Percentiles rank a stretch among this genome's conserved stretches.
phyloP scores from a whole-genome alignment of 345 rosid genomes.

The Excoecaria cochinchinensis region DNA sequence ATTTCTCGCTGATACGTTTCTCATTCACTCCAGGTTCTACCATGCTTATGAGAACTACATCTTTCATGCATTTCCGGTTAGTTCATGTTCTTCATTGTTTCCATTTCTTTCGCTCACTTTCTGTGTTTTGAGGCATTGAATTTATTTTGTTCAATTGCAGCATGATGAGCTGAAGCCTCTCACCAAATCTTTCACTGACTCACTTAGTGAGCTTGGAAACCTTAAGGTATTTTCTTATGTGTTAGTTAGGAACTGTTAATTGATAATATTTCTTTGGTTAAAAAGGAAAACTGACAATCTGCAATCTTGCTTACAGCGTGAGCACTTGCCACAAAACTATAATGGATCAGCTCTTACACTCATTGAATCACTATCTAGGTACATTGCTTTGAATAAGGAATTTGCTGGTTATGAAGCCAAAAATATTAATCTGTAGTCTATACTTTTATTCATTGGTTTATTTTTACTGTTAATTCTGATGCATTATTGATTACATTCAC shows the following conservation, averaged over 20 bases:
- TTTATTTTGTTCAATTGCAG: constrained; percentile 37
- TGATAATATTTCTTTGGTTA: background rate
- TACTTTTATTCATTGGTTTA: background rate
- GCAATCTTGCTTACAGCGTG: constrained; percentile 59
- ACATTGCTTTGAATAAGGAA: constrained; percentile 12
- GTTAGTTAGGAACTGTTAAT: background rate
- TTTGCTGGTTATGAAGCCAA: background rate
- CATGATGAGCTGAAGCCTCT: constrained; percentile 96
- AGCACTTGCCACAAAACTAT: constrained; percentile 79
- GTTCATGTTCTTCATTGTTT: constrained; percentile 25
- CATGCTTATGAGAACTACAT: constrained; percentile 95
- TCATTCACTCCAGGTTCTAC: constrained; percentile 63
- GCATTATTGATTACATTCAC: background rate
- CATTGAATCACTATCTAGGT: constrained; percentile 92
- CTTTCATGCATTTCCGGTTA: constrained; percentile 84
- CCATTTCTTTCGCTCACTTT: background rate
- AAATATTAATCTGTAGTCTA: background rate
- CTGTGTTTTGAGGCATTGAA: constrained; percentile 2
- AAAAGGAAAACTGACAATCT: constrained; percentile 12
- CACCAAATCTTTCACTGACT: constrained; percentile 77
- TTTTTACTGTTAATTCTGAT: background rate
- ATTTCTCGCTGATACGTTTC: background rate
- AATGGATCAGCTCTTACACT: constrained; percentile 90
- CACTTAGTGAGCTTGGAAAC: constrained; percentile 95
- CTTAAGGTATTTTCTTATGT: constrained; percentile 49